Evolutionary conservation across 1,139 yeast genomes (phyloP).

Genomic region (Pichia sp.): DNA sequence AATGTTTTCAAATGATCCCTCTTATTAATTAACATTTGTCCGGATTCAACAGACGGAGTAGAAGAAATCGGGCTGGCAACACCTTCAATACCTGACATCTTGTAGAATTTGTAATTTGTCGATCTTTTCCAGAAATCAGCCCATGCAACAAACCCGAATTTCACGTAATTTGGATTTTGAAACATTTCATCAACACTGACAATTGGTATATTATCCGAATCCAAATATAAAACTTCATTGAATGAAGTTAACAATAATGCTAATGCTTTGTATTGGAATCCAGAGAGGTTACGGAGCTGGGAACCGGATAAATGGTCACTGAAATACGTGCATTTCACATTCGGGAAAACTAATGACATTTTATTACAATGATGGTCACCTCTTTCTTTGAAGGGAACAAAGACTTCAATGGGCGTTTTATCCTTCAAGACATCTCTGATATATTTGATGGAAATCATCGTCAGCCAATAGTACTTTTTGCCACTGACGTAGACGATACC

Average conservation of each 20-base stretch:
- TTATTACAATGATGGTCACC: constrained; percentile 27
- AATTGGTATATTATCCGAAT: constrained; percentile 68
- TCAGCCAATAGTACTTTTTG: constrained; percentile 29
- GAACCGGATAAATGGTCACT: constrained; percentile 22
- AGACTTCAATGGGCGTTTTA: constrained; percentile 29
- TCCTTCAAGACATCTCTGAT: constrained; percentile 28
- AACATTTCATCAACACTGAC: constrained; percentile 50
- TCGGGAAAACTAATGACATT: constrained; percentile 23
- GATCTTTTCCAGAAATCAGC: constrained; percentile 74
- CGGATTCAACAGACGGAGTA: constrained; percentile 32
- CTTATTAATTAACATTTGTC: constrained; percentile 32
- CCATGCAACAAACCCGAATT: constrained; percentile 52
- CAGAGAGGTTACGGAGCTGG: constrained; percentile 28
- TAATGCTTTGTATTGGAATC: constrained; percentile 64
- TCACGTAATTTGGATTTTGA: constrained; percentile 34
- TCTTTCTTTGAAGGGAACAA: constrained; percentile 25
- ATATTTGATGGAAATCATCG: constrained; percentile 30
- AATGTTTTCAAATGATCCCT: constrained; percentile 29
- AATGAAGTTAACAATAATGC: constrained; percentile 61
- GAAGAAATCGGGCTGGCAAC: constrained; percentile 24
- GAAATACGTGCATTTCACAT: constrained; percentile 30
- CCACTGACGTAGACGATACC: constrained; percentile 33
- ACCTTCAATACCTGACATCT: constrained; percentile 22
- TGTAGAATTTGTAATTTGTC: constrained; percentile 47
- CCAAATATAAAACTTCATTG: constrained; percentile 61